Evolutionary conservation across 2,329 filamentous ascomycete genomes (phyloP).

Genomic region (Aureobasidium zeae): DNA sequence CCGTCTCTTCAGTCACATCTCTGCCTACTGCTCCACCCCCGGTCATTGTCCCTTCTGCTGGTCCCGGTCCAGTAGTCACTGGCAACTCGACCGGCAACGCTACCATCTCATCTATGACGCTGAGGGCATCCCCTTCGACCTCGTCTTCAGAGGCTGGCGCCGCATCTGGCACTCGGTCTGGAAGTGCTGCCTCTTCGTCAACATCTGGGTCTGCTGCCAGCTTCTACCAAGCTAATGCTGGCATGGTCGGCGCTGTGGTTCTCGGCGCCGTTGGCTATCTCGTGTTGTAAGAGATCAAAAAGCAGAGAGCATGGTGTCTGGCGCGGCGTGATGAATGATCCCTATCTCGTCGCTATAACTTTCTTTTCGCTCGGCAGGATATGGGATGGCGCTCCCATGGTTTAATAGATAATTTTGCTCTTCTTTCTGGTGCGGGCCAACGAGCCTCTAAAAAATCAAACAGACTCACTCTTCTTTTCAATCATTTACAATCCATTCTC

Average conservation of each 20-base stretch:
- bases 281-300: constrained; percentile 6
- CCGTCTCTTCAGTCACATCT: neutral
- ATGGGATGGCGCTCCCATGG: neutral
- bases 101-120: constrained; percentile 3
- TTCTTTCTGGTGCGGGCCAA: too few relatives aligned
- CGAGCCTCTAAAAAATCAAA: too few relatives aligned
- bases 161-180: neutral
- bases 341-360: too few relatives aligned
- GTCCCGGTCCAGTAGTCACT: constrained; percentile 4
- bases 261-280: constrained; percentile 13
- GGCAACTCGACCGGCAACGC: constrained; percentile 13
- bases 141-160: neutral
- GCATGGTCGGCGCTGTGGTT: constrained; percentile 10
- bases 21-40: neutral
- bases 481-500: too few relatives aligned
- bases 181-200: constrained; percentile 1
- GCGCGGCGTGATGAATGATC: too few relatives aligned
- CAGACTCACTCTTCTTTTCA: too few relatives aligned
- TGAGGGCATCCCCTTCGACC: constrained; percentile 2
- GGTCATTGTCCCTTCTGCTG: constrained; percentile 1
- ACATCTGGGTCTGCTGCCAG: constrained; percentile 6
- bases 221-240: neutral
- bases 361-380: neutral
- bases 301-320: too few relatives aligned
- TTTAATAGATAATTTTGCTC: too few relatives aligned